Evolutionary conservation across 371 early-diverging fungal species (phyloP).

Genomic region (Mucor indicus): DNA sequence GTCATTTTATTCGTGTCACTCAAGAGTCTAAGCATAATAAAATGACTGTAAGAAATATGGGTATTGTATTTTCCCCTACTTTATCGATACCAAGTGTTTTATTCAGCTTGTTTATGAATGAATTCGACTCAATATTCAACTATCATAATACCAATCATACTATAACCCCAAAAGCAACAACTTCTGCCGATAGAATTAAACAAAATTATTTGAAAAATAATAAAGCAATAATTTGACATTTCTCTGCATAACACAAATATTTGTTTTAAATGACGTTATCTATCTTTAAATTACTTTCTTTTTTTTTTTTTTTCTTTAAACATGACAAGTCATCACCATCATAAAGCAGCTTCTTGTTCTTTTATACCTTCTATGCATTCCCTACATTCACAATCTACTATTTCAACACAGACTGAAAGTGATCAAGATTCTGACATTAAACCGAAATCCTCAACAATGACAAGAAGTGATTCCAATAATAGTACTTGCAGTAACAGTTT

Average conservation of each 20-base stretch:
- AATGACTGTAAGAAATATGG: conserved; percentile 69
- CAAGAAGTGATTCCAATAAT: neutral
- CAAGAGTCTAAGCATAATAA: conserved; percentile 54
- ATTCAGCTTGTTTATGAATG: conserved; percentile 59
- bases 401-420: too few species aligned
- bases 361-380: too few species aligned
- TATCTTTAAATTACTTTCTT: too few species aligned
- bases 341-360: too few species aligned
- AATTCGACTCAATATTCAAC: conserved; percentile 56
- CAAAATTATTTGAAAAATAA: conserved; percentile 1
- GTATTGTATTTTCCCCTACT: conserved; percentile 73
- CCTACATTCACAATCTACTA: too few species aligned
- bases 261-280: too few species aligned
- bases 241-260: too few species aligned
- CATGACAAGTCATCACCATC: too few species aligned
- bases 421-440: too few species aligned
- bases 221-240: too few species aligned
- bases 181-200: conserved; percentile 8
- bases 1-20: conserved; percentile 62
- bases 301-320: too few species aligned
- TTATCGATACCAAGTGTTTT: conserved; percentile 63
- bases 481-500: neutral
- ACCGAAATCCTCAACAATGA: neutral
- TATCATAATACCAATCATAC: neutral
- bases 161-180: conserved; percentile 1